Base-by-base conservation (phyloP, 805 yeast species). In the Candida succiphila region DNA sequence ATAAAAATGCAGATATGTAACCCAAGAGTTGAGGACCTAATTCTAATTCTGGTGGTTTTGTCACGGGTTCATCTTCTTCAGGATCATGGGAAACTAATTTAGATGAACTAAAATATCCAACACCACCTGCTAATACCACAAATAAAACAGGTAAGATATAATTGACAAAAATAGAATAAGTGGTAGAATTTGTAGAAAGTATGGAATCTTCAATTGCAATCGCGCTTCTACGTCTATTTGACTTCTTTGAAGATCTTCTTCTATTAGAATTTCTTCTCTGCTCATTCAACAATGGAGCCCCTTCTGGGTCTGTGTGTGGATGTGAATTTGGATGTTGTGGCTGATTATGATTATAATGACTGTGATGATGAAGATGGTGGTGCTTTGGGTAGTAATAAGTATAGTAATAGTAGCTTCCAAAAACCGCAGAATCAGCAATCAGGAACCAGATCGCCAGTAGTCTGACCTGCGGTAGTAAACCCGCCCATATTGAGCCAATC, bases 361-460 rank as follows among this genome's bases (percentile, higher is more conserved):
- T n/a, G n/a, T 38, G 39, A 18, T 45, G 45, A 25, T 39, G 40
- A 18, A 38, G 44, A 25, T 26, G 34, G 36, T 56, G 63, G 31
- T 52, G 55, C 30, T 55, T 59, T 13, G 68, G 71, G 43, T 61
- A 69, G 4, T 70, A 42, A 31, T 52, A 47, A 7, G 68, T 56
- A 54, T 81, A 80, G 50, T 82, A 81, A 56, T 78, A 77, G 30
- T 67, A 49, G 47, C 74, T 80, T 2, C 78, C 75, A 5, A 57
- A 38, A 4, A 82, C 66, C 58, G 78, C 66, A 40, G 76, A 46
- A 51, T 83, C 94, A 14, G 86, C 81, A 44, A 80, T 54, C 43
- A 83, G 74, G 53, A 79, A 82, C 92, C 92, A 82, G 5, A 73
- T 58, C 2, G 87, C 89, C 36, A 82, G 65, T 18, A 78, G 57